A percentile compares a stretch with the other conserved stretches of the same genome.
phyloP scores from a whole-genome alignment of 2,329 filamentous ascomycete genomes.

The Ambrosiella beaveri region DNA sequence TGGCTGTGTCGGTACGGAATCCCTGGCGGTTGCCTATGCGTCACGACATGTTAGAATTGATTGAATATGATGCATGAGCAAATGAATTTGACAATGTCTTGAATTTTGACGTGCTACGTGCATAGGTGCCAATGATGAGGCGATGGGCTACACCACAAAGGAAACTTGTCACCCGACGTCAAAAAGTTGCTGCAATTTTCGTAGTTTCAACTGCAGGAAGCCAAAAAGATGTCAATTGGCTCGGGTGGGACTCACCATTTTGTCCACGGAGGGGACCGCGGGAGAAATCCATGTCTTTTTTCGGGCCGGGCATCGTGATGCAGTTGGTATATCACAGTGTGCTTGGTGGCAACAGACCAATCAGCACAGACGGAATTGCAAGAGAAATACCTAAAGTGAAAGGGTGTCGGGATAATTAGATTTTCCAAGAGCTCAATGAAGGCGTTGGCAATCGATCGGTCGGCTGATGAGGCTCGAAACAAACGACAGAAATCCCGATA shows the following conservation, averaged over 20 bases:
- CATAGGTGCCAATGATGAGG: no score
- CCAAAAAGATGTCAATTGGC: not conserved
- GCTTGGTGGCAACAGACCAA: not conserved
- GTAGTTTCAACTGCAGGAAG: not conserved
- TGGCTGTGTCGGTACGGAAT: conserved; percentile 79
- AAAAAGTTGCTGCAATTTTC: not conserved
- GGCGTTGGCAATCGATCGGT: not conserved
- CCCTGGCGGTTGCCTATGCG: conserved; percentile 34
- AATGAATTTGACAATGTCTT: not conserved
- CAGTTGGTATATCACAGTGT: conserved; percentile 3
- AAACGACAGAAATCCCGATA: not conserved
- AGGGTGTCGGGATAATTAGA: not conserved
- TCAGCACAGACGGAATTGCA: not conserved
- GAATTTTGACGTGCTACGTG: no score
- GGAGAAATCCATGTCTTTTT: conserved; percentile 21
- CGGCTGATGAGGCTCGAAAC: conserved; percentile 3
- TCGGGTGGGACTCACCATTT: conserved; percentile 20
- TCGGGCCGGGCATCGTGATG: conserved; percentile 22
- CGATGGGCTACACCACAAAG: no score
- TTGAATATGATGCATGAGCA: not conserved
- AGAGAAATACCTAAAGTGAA: not conserved
- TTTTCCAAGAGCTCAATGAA: conserved; percentile 5
- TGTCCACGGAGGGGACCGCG: conserved; percentile 17
- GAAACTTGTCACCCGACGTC: no score
- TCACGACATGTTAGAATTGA: conserved; percentile 1